Evolutionary conservation across 2,329 filamentous ascomycete species (phyloP).

Genomic region (Sodiomyces alkalinus): DNA sequence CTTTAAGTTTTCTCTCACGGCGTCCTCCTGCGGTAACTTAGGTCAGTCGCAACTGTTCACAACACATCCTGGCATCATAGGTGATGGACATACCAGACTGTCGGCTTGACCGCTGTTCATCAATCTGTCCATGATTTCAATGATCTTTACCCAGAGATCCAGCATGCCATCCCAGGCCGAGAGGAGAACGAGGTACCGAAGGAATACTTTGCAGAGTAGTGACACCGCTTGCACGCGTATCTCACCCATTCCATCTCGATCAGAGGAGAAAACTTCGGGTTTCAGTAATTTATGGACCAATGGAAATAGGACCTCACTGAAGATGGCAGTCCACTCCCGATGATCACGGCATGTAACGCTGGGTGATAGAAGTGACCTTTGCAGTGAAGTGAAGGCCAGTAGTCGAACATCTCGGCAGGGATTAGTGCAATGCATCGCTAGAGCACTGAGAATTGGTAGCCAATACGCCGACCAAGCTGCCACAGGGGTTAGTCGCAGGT

Average conservation of each 20-base stretch:
- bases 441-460: constrained; percentile 81
- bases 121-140: constrained; percentile 87
- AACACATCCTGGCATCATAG: background rate
- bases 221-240: constrained; percentile 85
- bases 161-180: constrained; percentile 80
- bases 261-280: constrained; percentile 84
- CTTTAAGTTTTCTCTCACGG: constrained; percentile 87
- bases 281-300: constrained; percentile 77
- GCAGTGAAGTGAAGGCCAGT: constrained; percentile 71
- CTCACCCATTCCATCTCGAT: constrained; percentile 87
- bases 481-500: constrained; percentile 11
- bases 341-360: constrained; percentile 73
- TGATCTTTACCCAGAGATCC: constrained; percentile 80
- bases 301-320: constrained; percentile 85
- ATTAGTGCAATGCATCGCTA: constrained; percentile 85
- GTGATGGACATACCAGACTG: constrained; percentile 51
- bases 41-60: constrained; percentile 1
- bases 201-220: constrained; percentile 83
- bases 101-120: constrained; percentile 94
- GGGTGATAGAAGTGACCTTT: constrained; percentile 71
- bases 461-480: constrained; percentile 96
- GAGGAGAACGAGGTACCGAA: constrained; percentile 79
- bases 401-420: constrained; percentile 87
- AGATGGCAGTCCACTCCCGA: constrained; percentile 89
- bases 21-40: constrained; percentile 58